Evolutionary conservation across 306 rosid genomes (phyloP), one percentile per base, ranked within the genome.

Genomic region (Datisca glomerata): DNA sequence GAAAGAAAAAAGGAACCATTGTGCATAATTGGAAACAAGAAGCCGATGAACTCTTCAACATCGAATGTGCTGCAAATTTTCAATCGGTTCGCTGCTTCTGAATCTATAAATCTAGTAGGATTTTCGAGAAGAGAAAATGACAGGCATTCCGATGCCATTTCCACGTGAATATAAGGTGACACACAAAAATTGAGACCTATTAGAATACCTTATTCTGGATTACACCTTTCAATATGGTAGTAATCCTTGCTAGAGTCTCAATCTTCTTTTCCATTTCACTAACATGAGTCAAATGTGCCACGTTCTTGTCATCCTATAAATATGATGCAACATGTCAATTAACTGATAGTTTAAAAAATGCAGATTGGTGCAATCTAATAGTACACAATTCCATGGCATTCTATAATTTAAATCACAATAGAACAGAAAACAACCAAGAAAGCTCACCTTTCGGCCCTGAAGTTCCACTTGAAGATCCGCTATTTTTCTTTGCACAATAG

Each of bases 381-480:
- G 3, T 22, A 24, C 17, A 12, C n/a, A n/a, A n/a, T n/a, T n/a
- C n/a, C n/a, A n/a, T n/a, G n/a, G n/a, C n/a, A n/a, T n/a, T n/a
- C n/a, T n/a, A n/a, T n/a, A n/a, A n/a, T n/a, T n/a, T n/a, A n/a
- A n/a, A n/a, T n/a, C n/a, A 33, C 13, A 52, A 41, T 19, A 15
- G 27, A 40, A 20, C 32, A 19, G 27, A 39, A 19, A n/a, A 6
- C 17, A 36, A n/a, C 6, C 43, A 31, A 7, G 34, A 34, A 23
- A 40, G 53, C 18, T 44, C 50, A 84, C 95, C 79, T 89, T 89
- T 63, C 98, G 80, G 36, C 93, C 93, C 73, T 89, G 98, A 65
- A 89, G 98, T 61, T 89, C 95, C 14, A 84, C 98, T 73, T 89
- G 96, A 55, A 89, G 73, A 70, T 84, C 92, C 3, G 93, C 91